Evolutionary conservation across 2,329 filamentous ascomycete species (phyloP).

Genomic region (Annulohypoxylon truncatum): DNA sequence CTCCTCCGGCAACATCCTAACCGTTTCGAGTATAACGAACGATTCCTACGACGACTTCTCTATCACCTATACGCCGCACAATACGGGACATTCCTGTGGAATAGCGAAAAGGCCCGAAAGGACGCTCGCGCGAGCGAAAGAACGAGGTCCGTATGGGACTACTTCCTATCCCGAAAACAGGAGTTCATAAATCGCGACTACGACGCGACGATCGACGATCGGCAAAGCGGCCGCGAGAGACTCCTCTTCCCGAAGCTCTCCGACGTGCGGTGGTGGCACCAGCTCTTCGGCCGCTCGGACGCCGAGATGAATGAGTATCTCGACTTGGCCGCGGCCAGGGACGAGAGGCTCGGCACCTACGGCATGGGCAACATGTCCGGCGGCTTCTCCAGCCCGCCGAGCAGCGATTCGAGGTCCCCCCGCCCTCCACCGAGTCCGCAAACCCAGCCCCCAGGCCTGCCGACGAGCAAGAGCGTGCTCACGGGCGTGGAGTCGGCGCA

Average conservation of each 20-base stretch:
- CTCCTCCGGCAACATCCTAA: slow-evolving; percentile 85
- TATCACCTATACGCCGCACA: slow-evolving; percentile 97
- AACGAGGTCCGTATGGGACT: slow-evolving; percentile 93
- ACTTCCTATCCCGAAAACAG: slow-evolving; percentile 82
- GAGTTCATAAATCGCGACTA: slow-evolving; percentile 89
- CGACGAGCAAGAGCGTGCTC: slow-evolving; percentile 64
- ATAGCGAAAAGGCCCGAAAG: slow-evolving; percentile 88
- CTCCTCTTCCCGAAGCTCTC: slow-evolving; percentile 82
- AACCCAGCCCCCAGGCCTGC: slow-evolving; percentile 55
- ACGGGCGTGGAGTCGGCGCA: slow-evolving; percentile 69
- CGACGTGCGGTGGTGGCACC: slow-evolving; percentile 93
- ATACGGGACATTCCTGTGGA: slow-evolving; percentile 96
- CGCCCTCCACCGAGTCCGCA: slow-evolving; percentile 51
- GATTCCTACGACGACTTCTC: slow-evolving; percentile 86
- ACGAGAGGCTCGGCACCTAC: slow-evolving; percentile 55
- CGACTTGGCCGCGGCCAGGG: slow-evolving; percentile 62
- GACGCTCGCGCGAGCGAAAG: slow-evolving; percentile 75
- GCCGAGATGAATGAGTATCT: slow-evolving; percentile 89
- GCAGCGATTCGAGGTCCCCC: slow-evolving; percentile 45
- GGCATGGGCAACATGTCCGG: slow-evolving; percentile 44
- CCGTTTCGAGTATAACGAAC: slow-evolving; percentile 95
- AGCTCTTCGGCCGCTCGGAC: slow-evolving; percentile 85
- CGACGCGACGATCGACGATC: slow-evolving; percentile 79
- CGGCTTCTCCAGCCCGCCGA: slow-evolving; percentile 45
- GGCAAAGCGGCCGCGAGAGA: slow-evolving; percentile 80